A percentile compares a stretch with the other conserved stretches of the same genome.
These are phyloP conservation scores for Blastobotrys indianensis DNA, from an alignment of 1,139 yeast genomes.

Conservation along the genomic window DNA sequence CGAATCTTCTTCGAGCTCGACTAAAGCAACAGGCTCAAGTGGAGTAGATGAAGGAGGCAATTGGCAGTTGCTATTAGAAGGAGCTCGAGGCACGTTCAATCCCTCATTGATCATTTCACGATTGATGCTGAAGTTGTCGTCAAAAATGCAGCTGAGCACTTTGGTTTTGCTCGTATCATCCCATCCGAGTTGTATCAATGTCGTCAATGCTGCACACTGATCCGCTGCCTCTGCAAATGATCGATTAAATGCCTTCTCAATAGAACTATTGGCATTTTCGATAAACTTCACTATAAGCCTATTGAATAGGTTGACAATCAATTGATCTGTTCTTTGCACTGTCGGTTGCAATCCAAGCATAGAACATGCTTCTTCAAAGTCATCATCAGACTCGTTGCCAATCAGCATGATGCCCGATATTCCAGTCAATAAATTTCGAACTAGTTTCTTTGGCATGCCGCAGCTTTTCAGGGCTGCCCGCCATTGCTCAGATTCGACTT, in stretches of 20 bases:
- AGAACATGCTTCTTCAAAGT: conserved; percentile 7
- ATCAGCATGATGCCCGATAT: conserved; percentile 8
- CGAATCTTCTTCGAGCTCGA: conserved; percentile 7
- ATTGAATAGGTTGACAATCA: conserved; percentile 4
- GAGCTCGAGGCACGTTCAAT: conserved; percentile 25
- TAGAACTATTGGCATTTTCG: not conserved
- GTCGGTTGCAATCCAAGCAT: conserved; percentile 6
- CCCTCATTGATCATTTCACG: conserved; percentile 31
- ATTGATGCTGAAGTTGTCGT: conserved; percentile 27
- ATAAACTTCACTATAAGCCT: conserved; percentile 5
- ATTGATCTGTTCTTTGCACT: not conserved
- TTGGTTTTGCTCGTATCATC: conserved; percentile 7
- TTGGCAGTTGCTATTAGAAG: conserved; percentile 13
- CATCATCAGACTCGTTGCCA: conserved; percentile 1
- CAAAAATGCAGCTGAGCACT: conserved; percentile 17
- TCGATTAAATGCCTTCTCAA: not conserved
- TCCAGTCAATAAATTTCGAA: conserved; percentile 2
- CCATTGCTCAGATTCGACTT: not conserved
- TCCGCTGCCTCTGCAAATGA: conserved; percentile 3
- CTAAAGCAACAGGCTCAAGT: not conserved
- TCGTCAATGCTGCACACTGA: not conserved
- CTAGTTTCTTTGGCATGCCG: not conserved
- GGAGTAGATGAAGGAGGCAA: conserved; percentile 5
- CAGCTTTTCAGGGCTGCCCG: conserved; percentile 2
- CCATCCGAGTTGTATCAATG: conserved; percentile 1